Percentiles rank a stretch among this genome's conserved stretches.
These are phyloP conservation scores for Curvularia eragrostidis DNA, from an alignment of 2,329 filamentous ascomycete species.

Conservation along the genomic window DNA sequence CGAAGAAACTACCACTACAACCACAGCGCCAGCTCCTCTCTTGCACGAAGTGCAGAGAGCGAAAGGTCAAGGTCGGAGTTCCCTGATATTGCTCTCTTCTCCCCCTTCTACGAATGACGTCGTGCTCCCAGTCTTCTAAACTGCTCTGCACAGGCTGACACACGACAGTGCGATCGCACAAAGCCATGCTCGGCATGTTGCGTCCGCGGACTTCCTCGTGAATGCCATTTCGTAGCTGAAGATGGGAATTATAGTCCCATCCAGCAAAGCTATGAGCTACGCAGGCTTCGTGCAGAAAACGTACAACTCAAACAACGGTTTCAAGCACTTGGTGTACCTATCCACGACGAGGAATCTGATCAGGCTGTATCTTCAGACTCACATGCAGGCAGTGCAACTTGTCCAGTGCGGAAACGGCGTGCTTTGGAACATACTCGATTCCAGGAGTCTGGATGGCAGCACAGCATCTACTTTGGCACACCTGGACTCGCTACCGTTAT, in stretches of 20 bases:
- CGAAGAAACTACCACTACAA: constrained; percentile 49
- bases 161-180: constrained; percentile 55
- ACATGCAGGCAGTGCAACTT: constrained; percentile 27
- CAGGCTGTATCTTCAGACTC: constrained; percentile 31
- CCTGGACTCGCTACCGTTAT: constrained; percentile 58
- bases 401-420: constrained; percentile 33
- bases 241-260: constrained; percentile 56
- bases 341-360: constrained; percentile 50
- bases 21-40: constrained; percentile 55
- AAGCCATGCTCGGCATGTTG: constrained; percentile 59
- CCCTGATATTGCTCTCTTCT: not conserved
- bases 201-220: constrained; percentile 55
- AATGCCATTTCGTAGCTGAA: constrained; percentile 57
- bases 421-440: constrained; percentile 47
- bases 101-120: not conserved
- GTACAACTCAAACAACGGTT: constrained; percentile 54
- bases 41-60: constrained; percentile 58
- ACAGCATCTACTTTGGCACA: constrained; percentile 59
- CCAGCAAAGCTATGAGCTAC: constrained; percentile 57
- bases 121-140: no score
- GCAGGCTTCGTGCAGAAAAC: constrained; percentile 56
- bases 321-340: constrained; percentile 41
- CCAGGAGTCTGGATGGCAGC: constrained; percentile 49
- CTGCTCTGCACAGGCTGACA: not conserved
- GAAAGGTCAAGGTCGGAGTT: constrained; percentile 55